A percentile compares a stretch with the other conserved stretches of the same genome.
Evolutionary conservation across 192 early-diverging fungal species (phyloP).

Genomic region (Coemansia sp.): DNA sequence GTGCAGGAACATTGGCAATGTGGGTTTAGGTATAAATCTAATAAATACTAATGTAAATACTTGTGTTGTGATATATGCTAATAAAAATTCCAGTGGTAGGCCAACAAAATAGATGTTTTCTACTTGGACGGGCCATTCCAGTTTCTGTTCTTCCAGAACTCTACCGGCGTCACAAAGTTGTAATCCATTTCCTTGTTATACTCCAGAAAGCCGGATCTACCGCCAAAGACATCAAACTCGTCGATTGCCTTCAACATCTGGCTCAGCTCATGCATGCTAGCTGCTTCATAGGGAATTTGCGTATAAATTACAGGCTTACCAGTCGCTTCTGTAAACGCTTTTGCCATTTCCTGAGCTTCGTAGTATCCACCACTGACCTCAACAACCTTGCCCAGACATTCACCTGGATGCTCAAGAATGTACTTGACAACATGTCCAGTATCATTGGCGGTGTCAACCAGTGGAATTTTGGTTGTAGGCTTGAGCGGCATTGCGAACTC

Average conservation of each 20-base stretch:
- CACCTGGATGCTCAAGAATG: constrained; percentile 31
- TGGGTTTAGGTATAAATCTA: neutral
- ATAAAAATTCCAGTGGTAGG: neutral
- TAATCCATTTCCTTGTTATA: constrained; percentile 23
- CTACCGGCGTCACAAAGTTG: constrained; percentile 20
- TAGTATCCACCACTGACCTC: constrained; percentile 34
- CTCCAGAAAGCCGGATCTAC: constrained; percentile 30
- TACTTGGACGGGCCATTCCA: constrained; percentile 55
- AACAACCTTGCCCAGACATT: constrained; percentile 14
- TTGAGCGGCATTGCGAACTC: constrained; percentile 33
- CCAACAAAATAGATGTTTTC: neutral
- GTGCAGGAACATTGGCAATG: too few relatives aligned
- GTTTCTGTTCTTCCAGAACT: constrained; percentile 37
- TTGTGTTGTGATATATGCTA: neutral
- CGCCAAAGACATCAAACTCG: constrained; percentile 32
- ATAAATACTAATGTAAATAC: neutral
- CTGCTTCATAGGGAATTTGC: constrained; percentile 18
- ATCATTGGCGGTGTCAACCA: constrained; percentile 38
- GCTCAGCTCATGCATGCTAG: constrained; percentile 10
- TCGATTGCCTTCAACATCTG: constrained; percentile 28
- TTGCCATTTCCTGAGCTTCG: constrained; percentile 33
- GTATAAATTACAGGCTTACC: constrained; percentile 36
- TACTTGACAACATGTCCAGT: constrained; percentile 32
- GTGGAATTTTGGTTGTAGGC: constrained; percentile 22
- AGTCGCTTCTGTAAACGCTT: constrained; percentile 36